A percentile compares a stretch with the other conserved stretches of the same genome.
These are phyloP conservation scores for Trametes pubescens DNA, from an alignment of 1,284 basidiomycete species.

Conservation along the genomic window DNA sequence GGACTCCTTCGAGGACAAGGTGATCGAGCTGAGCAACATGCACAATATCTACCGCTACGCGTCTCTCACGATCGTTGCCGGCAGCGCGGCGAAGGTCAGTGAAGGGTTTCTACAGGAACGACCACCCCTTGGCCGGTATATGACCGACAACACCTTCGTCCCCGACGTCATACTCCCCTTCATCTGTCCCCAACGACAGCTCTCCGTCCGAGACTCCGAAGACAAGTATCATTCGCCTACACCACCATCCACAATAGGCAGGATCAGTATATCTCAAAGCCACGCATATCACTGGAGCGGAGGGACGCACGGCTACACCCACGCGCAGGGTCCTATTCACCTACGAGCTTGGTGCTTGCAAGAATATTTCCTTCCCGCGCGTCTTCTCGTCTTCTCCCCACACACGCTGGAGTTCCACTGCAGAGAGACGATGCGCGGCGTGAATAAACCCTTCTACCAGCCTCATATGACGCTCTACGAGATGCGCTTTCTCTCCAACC, in stretches of 20 bases:
- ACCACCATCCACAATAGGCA: too few species aligned
- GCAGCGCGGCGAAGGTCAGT: not conserved
- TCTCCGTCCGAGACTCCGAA: too few species aligned
- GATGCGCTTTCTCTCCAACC: conserved; percentile 10
- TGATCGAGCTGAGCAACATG: conserved; percentile 3
- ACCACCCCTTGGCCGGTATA: too few species aligned
- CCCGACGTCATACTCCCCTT: not conserved
- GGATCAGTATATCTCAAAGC: not conserved
- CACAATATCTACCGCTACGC: conserved; percentile 11
- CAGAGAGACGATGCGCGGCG: conserved; percentile 15
- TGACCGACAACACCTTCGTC: not conserved
- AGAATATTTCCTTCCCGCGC: conserved; percentile 23
- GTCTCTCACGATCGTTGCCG: conserved; percentile 11
- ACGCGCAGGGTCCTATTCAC: too few species aligned
- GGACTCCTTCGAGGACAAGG: conserved; percentile 12
- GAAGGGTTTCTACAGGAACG: conserved; percentile 1
- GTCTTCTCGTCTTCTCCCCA: conserved; percentile 8
- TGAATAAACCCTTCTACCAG: conserved; percentile 21
- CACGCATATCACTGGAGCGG: not conserved
- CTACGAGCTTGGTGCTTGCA: conserved; percentile 29
- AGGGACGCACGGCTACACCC: too few species aligned
- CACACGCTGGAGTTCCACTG: conserved; percentile 29
- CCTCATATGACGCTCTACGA: conserved; percentile 1
- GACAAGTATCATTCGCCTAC: too few species aligned
- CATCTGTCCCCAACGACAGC: not conserved